Percentiles rank a stretch among this genome's conserved stretches.
These are phyloP conservation scores for Fusarium zealandicum DNA, from an alignment of 2,329 filamentous ascomycete genomes.

Conservation along the genomic window DNA sequence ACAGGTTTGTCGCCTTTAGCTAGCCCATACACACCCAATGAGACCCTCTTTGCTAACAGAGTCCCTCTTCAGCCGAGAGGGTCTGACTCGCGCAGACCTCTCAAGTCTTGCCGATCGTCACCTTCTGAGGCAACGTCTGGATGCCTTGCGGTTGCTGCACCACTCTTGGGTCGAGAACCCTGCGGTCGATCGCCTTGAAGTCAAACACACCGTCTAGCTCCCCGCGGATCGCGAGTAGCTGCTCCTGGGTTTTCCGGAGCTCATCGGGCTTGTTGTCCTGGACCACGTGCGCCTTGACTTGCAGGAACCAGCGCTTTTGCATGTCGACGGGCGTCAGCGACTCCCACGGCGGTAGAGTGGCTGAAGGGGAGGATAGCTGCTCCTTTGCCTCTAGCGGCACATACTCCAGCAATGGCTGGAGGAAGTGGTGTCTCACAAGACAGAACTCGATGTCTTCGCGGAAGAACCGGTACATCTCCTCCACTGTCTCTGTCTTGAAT, in stretches of 20 bases:
- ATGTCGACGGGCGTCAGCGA: constrained; percentile 57
- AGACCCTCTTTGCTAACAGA: too few species aligned
- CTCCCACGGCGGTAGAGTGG: constrained; percentile 55
- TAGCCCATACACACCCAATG: too few species aligned
- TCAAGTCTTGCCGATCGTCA: constrained; percentile 46
- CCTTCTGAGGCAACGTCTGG: constrained; percentile 49
- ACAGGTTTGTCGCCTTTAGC: too few species aligned
- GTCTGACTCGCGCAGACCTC: not conserved
- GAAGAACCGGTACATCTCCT: constrained; percentile 62
- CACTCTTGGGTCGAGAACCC: constrained; percentile 60
- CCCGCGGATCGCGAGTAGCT: constrained; percentile 54
- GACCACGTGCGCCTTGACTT: constrained; percentile 60
- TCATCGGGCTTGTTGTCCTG: constrained; percentile 66
- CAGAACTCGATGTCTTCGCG: constrained; percentile 62
- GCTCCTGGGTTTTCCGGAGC: constrained; percentile 61
- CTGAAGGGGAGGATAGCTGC: constrained; percentile 23
- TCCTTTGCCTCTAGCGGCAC: constrained; percentile 43
- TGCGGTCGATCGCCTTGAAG: constrained; percentile 60
- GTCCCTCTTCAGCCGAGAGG: too few species aligned
- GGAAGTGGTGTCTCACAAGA: constrained; percentile 57
- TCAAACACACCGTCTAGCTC: constrained; percentile 62
- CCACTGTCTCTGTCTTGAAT: constrained; percentile 61
- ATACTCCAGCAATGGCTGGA: constrained; percentile 45
- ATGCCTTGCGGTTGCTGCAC: constrained; percentile 49
- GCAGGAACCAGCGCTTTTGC: constrained; percentile 62